Evolutionary conservation across 306 rosid genomes (phyloP).

Genomic region (Astragalus glycyphyllos): DNA sequence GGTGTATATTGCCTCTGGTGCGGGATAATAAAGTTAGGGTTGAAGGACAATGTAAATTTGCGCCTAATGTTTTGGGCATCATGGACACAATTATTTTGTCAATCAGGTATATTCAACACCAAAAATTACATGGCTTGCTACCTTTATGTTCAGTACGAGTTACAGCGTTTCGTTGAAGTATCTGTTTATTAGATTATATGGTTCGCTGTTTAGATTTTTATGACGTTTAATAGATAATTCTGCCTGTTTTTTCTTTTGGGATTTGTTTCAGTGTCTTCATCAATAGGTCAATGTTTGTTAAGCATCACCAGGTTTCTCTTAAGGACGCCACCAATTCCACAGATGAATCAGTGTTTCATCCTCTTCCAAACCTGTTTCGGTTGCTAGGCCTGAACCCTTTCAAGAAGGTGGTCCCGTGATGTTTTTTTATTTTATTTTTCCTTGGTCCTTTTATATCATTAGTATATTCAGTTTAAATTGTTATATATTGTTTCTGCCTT

Average conservation of each 20-base stretch:
- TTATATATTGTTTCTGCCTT: constrained; percentile 9
- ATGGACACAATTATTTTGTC: constrained; percentile 84
- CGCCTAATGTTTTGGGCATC: constrained; percentile 72
- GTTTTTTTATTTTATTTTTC: not conserved
- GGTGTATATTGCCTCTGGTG: constrained; percentile 88
- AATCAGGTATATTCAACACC: constrained; percentile 56
- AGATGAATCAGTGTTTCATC: constrained; percentile 83
- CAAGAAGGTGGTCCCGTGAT: constrained; percentile 65
- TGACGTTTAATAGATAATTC: constrained; percentile 35
- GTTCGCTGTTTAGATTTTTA: not conserved
- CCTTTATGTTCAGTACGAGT: not conserved
- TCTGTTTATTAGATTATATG: not conserved
- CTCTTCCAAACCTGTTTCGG: constrained; percentile 80
- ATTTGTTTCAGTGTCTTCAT: constrained; percentile 65
- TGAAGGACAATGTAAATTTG: constrained; percentile 73
- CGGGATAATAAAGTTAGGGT: constrained; percentile 72
- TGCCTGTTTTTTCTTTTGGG: not conserved
- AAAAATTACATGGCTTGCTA: not conserved
- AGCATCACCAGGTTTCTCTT: constrained; percentile 71
- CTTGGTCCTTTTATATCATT: not conserved
- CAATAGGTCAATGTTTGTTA: constrained; percentile 71
- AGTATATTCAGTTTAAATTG: constrained; percentile 25
- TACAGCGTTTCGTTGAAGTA: not conserved
- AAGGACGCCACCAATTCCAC: constrained; percentile 69
- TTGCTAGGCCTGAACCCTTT: constrained; percentile 79